Conservation (phyloP, 768 basidiomycete genomes). For the Amylocystis lapponica region DNA sequence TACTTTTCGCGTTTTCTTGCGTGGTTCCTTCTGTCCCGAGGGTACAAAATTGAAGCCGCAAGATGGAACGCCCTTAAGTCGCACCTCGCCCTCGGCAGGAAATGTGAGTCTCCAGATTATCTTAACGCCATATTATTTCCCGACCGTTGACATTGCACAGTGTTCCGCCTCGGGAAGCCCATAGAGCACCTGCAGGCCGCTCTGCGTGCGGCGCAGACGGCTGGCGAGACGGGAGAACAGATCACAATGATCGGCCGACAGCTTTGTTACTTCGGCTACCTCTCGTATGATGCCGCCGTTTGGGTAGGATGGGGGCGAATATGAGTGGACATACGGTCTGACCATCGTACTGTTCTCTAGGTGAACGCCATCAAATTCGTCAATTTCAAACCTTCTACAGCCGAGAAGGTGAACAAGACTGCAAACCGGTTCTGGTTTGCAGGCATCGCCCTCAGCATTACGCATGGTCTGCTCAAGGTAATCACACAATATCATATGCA, state of each 20-base stretch:
- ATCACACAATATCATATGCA: slow-evolving; percentile 1
- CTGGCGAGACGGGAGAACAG: slow-evolving; percentile 60
- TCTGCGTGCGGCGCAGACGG: slow-evolving; percentile 55
- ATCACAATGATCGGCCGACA: slow-evolving; percentile 78
- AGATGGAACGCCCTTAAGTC: slow-evolving; percentile 82
- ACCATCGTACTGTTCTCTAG: slow-evolving; percentile 27
- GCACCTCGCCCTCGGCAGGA: slow-evolving; percentile 80
- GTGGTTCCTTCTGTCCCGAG: slow-evolving; percentile 70
- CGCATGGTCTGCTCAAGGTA: slow-evolving; percentile 67
- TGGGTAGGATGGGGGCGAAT: too few species aligned
- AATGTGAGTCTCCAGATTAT: slow-evolving; percentile 46
- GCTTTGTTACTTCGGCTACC: slow-evolving; percentile 83
- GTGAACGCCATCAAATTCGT: slow-evolving; percentile 65
- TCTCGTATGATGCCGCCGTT: slow-evolving; percentile 73
- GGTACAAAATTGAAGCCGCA: slow-evolving; percentile 63
- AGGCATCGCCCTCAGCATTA: slow-evolving; percentile 77
- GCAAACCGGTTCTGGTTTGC: slow-evolving; percentile 86
- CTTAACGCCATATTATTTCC: slow-evolving; percentile 5
- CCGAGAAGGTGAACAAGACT: slow-evolving; percentile 52
- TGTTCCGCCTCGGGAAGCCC: slow-evolving; percentile 90
- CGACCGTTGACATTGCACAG: slow-evolving; percentile 34
- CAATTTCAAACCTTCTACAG: slow-evolving; percentile 51
- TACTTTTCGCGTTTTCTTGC: slow-evolving; percentile 87
- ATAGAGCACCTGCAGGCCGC: slow-evolving; percentile 91
- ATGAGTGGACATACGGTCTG: not conserved